phyloP scores from a whole-genome alignment of 352 stramenopile genomes.

The Phytophthora pini region DNA sequence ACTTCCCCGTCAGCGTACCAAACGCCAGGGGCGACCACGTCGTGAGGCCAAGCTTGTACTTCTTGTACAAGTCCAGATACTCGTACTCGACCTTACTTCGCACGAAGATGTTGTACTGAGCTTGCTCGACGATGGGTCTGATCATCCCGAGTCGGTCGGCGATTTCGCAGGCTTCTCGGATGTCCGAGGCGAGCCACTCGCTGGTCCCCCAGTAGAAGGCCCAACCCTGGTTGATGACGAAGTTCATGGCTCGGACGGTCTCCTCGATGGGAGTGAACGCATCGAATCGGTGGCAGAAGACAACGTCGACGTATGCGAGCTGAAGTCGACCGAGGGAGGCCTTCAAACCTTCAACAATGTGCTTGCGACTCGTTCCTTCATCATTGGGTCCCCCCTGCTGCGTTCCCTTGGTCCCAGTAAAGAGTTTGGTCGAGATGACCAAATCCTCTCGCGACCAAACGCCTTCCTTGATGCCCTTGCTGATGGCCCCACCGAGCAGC shows the following conservation, averaged over 20 bases:
- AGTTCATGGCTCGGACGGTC: conserved; percentile 10
- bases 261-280: conserved; percentile 33
- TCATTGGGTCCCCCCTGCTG: conserved; percentile 8
- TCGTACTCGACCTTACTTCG: conserved; percentile 28
- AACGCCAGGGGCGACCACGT: conserved; percentile 8
- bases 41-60: conserved; percentile 22
- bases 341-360: conserved; percentile 7
- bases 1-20: conserved; percentile 14
- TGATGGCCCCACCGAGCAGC: conserved; percentile 5
- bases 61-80: conserved; percentile 23
- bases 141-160: conserved; percentile 3
- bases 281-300: conserved; percentile 11
- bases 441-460: conserved; percentile 7
- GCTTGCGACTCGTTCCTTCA: conserved; percentile 6
- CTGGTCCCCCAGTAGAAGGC: conserved; percentile 16
- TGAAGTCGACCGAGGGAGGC: conserved; percentile 3
- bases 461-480: neutral
- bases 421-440: conserved; percentile 12
- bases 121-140: conserved; percentile 7
- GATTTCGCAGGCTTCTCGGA: conserved; percentile 9
- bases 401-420: conserved; percentile 6
- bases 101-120: conserved; percentile 14
- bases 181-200: conserved; percentile 4
- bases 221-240: conserved; percentile 9
- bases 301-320: conserved; percentile 4